Conservation (phyloP, 2,329 filamentous ascomycete genomes). For the Arthrocladium fulminans region DNA sequence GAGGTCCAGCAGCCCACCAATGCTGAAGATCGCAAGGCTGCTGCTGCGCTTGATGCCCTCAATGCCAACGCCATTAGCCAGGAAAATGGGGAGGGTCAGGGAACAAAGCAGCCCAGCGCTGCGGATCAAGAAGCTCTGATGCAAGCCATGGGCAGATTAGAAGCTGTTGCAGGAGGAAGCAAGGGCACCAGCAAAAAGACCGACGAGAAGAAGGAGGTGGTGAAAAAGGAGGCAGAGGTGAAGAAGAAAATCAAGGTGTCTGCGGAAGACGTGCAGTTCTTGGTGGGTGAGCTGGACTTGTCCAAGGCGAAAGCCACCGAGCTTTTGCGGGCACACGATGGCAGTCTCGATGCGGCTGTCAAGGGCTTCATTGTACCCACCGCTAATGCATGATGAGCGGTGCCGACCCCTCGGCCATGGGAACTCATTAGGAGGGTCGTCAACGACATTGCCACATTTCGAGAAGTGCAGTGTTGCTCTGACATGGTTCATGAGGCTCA, state of each 20-base stretch:
- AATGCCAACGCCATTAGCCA: constrained; percentile 33
- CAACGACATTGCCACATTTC: neutral
- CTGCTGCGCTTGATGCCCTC: constrained; percentile 41
- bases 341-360: constrained; percentile 29
- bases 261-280: constrained; percentile 37
- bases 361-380: constrained; percentile 9
- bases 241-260: constrained; percentile 37
- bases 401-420: too few species aligned
- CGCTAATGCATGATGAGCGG: neutral
- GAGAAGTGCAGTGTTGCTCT: too few species aligned
- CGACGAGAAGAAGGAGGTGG: constrained; percentile 24
- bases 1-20: constrained; percentile 31
- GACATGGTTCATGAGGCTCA: too few species aligned
- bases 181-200: constrained; percentile 20
- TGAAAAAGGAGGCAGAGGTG: constrained; percentile 30
- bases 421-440: too few species aligned
- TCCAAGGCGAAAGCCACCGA: constrained; percentile 40
- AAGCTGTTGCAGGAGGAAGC: constrained; percentile 31
- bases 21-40: constrained; percentile 44
- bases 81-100: constrained; percentile 26
- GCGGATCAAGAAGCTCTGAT: constrained; percentile 42
- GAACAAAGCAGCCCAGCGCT: constrained; percentile 25
- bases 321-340: constrained; percentile 38
- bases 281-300: constrained; percentile 41
- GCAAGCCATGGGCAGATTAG: constrained; percentile 42